phyloP scores from a whole-genome alignment of 2,329 filamentous ascomycete species.

The Diplocarpon rosae region DNA sequence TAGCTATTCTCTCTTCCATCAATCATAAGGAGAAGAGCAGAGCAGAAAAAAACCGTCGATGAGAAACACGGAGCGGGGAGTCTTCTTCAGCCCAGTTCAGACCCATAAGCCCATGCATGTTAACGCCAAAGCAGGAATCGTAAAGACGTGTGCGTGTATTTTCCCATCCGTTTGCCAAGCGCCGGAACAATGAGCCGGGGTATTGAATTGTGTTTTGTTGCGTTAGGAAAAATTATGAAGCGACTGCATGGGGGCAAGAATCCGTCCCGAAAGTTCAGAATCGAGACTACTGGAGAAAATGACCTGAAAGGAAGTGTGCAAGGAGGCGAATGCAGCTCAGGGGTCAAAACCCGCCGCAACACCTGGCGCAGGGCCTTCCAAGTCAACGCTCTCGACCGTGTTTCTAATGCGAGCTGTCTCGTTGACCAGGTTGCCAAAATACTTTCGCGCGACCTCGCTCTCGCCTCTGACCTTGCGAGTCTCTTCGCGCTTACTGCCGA shows the following conservation, averaged over 20 bases:
- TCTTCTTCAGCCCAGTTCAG: background rate
- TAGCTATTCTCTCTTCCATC: background rate
- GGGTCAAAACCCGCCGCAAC: slow-evolving; percentile 26
- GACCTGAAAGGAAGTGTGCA: background rate
- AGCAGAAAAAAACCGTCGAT: background rate
- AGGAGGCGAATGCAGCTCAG: slow-evolving; percentile 5
- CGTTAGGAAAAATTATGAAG: background rate
- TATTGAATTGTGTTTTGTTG: background rate
- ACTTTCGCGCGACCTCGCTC: slow-evolving; percentile 78
- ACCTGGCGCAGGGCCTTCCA: slow-evolving; percentile 27
- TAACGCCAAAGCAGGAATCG: background rate
- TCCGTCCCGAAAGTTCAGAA: background rate
- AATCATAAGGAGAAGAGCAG: background rate
- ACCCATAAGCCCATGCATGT: slow-evolving; percentile 3
- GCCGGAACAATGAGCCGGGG: background rate
- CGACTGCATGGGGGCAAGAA: background rate
- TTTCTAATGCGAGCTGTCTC: slow-evolving; percentile 43
- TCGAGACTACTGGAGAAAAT: background rate
- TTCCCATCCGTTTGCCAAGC: background rate
- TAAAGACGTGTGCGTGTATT: background rate
- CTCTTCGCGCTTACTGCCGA: slow-evolving; percentile 68
- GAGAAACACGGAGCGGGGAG: slow-evolving; percentile 1
- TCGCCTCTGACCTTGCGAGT: slow-evolving; percentile 72
- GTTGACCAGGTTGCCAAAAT: slow-evolving; percentile 77
- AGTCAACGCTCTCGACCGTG: slow-evolving; percentile 26